Percentiles rank a stretch among this genome's conserved stretches.
phyloP scores from a whole-genome alignment of 768 basidiomycete genomes.

The Termitomyces sp. region DNA sequence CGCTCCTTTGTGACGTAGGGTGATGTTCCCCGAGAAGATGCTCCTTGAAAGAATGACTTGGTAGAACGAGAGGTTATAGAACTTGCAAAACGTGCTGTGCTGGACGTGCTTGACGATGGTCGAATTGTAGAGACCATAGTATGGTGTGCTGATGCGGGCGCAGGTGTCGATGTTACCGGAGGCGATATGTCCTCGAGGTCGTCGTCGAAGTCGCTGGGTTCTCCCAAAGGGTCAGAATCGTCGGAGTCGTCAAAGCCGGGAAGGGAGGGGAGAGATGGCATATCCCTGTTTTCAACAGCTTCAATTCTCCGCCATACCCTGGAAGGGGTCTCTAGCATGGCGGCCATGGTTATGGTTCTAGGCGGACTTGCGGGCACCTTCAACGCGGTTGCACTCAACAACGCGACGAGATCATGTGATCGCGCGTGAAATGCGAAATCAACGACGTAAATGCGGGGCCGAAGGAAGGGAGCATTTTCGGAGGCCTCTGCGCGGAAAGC shows the following conservation, averaged over 20 bases:
- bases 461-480: no score
- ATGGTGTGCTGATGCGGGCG: slow-evolving; percentile 39
- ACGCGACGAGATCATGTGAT: slow-evolving; percentile 19
- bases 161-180: slow-evolving; percentile 68
- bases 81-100: slow-evolving; percentile 44
- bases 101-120: slow-evolving; percentile 38
- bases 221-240: slow-evolving; percentile 23
- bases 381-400: background rate
- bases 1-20: slow-evolving; percentile 22
- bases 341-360: slow-evolving; percentile 32
- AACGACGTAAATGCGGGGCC: background rate
- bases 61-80: slow-evolving; percentile 47
- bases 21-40: slow-evolving; percentile 26
- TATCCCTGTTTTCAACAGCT: slow-evolving; percentile 65
- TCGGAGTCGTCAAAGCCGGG: slow-evolving; percentile 66
- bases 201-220: slow-evolving; percentile 30
- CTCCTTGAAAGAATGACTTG: slow-evolving; percentile 37
- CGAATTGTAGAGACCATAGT: slow-evolving; percentile 41
- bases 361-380: background rate
- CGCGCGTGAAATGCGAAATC: slow-evolving; percentile 13
- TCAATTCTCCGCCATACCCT: slow-evolving; percentile 82
- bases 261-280: slow-evolving; percentile 79
- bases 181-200: slow-evolving; percentile 35
- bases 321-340: slow-evolving; percentile 74
- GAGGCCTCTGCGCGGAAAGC: no score